Conservation (phyloP, 495 filamentous ascomycete genomes). For the Neurospora pannonica region DNA sequence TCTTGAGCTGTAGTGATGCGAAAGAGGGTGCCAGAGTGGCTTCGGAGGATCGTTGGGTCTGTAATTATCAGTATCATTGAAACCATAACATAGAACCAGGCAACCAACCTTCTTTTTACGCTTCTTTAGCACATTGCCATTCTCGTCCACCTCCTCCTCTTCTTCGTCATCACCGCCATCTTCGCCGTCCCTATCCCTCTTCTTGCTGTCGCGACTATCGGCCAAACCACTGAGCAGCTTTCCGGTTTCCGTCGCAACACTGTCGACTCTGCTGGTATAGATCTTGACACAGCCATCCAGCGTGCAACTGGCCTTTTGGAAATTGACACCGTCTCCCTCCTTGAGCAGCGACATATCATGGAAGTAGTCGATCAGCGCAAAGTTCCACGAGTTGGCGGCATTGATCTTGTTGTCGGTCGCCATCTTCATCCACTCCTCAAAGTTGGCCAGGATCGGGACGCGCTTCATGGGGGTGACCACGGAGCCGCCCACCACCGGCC, state of each 20-base stretch:
- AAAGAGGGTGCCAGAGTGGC: conserved; percentile 85
- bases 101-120: conserved; percentile 52
- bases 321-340: conserved; percentile 95
- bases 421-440: conserved; percentile 99
- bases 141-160: conserved; percentile 71
- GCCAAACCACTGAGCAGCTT: conserved; percentile 91
- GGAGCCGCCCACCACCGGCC: conserved; percentile 49
- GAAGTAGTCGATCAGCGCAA: conserved; percentile 98
- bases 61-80: neutral
- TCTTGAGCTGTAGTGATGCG: conserved; percentile 81
- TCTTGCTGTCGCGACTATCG: conserved; percentile 76
- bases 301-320: conserved; percentile 96
- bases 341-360: conserved; percentile 97
- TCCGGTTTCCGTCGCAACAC: conserved; percentile 93
- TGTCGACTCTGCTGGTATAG: conserved; percentile 96
- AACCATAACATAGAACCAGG: neutral
- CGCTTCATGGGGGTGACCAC: conserved; percentile 94
- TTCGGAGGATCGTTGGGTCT: conserved; percentile 71
- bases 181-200: conserved; percentile 48
- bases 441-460: conserved; percentile 91
- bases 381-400: conserved; percentile 97
- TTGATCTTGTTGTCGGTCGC: conserved; percentile 99
- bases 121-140: conserved; percentile 66
- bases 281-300: conserved; percentile 99
- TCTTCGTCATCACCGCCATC: conserved; percentile 57